Conservation (phyloP, 2,329 filamentous ascomycete species). For the Elsinoe ampelina region DNA sequence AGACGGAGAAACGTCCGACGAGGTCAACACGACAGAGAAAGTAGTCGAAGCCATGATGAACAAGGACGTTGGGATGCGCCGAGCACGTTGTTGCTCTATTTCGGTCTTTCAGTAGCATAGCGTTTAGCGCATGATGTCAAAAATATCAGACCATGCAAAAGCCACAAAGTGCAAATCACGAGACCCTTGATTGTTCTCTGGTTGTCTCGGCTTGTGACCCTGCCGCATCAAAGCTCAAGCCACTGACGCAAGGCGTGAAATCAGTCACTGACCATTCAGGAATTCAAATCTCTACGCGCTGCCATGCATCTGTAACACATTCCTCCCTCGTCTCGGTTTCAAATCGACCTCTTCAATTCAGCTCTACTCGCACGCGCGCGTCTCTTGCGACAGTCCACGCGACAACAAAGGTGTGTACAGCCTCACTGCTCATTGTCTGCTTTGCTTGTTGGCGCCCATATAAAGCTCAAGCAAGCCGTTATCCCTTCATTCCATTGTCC, state of each 20-base stretch:
- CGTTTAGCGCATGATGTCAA: background rate
- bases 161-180: no score
- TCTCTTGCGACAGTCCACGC: background rate
- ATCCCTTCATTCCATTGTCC: slow-evolving; percentile 9
- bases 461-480: slow-evolving; percentile 1
- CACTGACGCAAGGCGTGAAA: slow-evolving; percentile 4
- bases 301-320: slow-evolving; percentile 2
- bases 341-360: background rate
- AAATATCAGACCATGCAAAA: background rate
- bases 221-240: background rate
- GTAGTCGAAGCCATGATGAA: background rate
- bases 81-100: background rate
- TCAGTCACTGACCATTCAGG: background rate
- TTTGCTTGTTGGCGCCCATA: background rate
- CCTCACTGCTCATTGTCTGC: background rate
- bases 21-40: slow-evolving; percentile 6
- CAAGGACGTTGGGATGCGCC: no score
- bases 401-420: slow-evolving; percentile 6
- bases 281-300: background rate
- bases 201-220: slow-evolving; percentile 5
- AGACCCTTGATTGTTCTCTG: background rate
- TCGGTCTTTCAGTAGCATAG: background rate
- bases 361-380: slow-evolving; percentile 9
- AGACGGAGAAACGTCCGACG: slow-evolving; percentile 12
- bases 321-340: background rate